Evolutionary conservation across 2,329 filamentous ascomycete species (phyloP), one percentile per base, ranked within the genome.

Genomic region (Cytospora chrysosperma): DNA sequence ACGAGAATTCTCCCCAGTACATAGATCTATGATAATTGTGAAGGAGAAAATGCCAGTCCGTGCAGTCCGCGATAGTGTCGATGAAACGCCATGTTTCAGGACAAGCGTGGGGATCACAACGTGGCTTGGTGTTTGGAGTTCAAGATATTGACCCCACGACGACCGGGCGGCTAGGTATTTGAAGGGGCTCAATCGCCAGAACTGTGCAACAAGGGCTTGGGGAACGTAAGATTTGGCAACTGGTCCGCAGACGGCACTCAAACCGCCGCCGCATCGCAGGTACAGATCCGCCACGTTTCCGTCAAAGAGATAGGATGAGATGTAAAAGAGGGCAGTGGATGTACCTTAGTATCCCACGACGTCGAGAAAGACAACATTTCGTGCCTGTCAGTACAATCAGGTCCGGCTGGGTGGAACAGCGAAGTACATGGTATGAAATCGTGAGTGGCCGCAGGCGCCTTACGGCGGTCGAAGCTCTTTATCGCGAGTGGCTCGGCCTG

Each of bases 31-130:
- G 10, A 47, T 47, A 3, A 47, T 2, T 2, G 37, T 40, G 9
- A 47, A 47, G 43, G 43, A 24, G 43, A 55, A 50, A 55, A 49
- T 50, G 54, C 26, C 51, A 9, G 7, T 47, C 37, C 28, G 28
- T 26, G 27, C 6, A 43, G 21, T 34, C 26, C 59, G 49, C 37
- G 21, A 15, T 37, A 9, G 52, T 49, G 13, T 6, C 15, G 26
- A 53, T 61, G 51, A 61, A 50, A 55, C 21, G 30, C 24, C 51
- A 17, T 61, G 58, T 61, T 61, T 54, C 58, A 40, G 12, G 49
- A 55, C 37, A 55, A 47, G n/a, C 58, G 28, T 55, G 51, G 37
- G 40, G 51, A 27, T 55, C 32, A 30, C n/a, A 37, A 19, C 10
- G 7, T 61, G 58, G 49, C 32, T 54, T 47, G 17, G 26, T 55